Conservation (phyloP, 192 early-diverging fungal species). For the Gigaspora rosea region DNA sequence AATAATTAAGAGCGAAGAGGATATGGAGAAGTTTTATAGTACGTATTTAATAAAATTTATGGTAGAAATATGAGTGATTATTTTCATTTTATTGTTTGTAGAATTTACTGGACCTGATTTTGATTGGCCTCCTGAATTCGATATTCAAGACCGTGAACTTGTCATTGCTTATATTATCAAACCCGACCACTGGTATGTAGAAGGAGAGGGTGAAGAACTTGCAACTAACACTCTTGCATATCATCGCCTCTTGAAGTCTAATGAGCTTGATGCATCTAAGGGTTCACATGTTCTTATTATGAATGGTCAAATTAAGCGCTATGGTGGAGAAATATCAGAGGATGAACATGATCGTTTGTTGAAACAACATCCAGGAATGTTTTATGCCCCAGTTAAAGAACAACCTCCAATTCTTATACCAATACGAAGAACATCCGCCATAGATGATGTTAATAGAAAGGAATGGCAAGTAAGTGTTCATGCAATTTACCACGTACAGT, state of each 20-base stretch:
- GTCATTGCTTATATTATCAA: too few species aligned
- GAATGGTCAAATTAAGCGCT: neutral
- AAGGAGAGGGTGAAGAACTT: conserved; percentile 12
- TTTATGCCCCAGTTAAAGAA: neutral
- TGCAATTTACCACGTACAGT: conserved; percentile 7
- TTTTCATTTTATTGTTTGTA: too few species aligned
- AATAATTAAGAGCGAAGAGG: too few species aligned
- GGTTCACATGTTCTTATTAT: conserved; percentile 1
- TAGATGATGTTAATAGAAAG: neutral
- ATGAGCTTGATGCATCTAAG: neutral
- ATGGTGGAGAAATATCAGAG: neutral
- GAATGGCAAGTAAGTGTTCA: conserved; percentile 28
- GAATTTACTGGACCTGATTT: too few species aligned
- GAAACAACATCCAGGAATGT: neutral
- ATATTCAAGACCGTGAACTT: too few species aligned
- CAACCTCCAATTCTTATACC: neutral
- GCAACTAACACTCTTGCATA: neutral
- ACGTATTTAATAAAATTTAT: too few species aligned
- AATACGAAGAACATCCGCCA: neutral
- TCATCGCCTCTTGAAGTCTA: neutral
- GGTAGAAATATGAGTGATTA: too few species aligned
- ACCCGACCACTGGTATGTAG: neutral
- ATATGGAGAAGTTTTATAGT: too few species aligned
- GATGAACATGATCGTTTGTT: neutral
- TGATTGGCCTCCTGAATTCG: too few species aligned